Evolutionary conservation across 345 rosid species (phyloP).

Genomic region (Dimocarpus longan): DNA sequence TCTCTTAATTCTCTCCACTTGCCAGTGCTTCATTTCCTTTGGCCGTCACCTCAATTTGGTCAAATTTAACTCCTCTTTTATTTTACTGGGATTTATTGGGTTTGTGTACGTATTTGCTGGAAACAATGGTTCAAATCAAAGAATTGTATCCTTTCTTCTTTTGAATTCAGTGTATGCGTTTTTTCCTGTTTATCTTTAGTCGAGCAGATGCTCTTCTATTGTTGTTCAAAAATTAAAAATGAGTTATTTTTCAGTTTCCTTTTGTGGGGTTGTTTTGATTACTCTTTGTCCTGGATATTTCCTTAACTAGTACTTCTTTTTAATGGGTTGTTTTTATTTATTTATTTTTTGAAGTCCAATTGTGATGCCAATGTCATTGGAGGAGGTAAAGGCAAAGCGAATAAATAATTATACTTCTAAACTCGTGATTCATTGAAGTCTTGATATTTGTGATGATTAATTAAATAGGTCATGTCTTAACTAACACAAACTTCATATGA

Average conservation of each 20-base stretch:
- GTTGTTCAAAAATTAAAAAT: too few species aligned
- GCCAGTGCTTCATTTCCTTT: not conserved
- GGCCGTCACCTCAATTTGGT: not conserved
- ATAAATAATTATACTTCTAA: not conserved
- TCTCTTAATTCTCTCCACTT: not conserved
- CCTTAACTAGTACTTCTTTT: slow-evolving; percentile 38
- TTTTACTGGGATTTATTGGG: not conserved
- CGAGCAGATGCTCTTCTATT: too few species aligned
- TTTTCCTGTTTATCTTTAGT: too few species aligned
- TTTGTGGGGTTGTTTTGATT: not conserved
- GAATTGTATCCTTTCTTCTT: slow-evolving; percentile 66
- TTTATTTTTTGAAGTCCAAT: slow-evolving; percentile 56
- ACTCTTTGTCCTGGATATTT: not conserved
- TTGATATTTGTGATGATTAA: too few species aligned
- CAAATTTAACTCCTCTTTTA: not conserved
- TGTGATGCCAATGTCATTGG: slow-evolving; percentile 65
- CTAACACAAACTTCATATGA: too few species aligned
- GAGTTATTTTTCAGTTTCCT: too few species aligned
- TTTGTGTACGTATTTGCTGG: not conserved
- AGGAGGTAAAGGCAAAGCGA: slow-evolving; percentile 47
- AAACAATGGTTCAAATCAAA: slow-evolving; percentile 61
- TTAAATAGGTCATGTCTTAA: too few species aligned
- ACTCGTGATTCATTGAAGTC: not conserved
- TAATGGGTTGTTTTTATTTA: slow-evolving; percentile 11
- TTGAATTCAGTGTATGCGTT: too few species aligned